A percentile compares a stretch with the other conserved stretches of the same genome.
Conservation (phyloP, 148 eudicot species). For the Rhododendron ferrugineum region DNA sequence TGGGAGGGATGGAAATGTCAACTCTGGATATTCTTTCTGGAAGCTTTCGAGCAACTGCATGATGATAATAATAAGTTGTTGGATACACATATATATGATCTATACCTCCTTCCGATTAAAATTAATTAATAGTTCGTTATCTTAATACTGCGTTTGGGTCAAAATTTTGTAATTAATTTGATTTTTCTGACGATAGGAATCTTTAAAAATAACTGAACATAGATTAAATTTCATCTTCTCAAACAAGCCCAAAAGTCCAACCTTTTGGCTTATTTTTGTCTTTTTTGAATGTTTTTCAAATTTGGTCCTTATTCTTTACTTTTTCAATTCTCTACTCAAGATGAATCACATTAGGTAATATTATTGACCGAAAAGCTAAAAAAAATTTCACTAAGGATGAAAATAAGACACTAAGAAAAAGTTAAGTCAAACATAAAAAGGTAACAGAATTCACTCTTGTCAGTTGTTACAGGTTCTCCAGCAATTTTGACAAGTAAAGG, state of each 20-base stretch:
- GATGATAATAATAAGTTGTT: background rate
- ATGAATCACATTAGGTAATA: background rate
- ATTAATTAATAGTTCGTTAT: background rate
- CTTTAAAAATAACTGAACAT: background rate
- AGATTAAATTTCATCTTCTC: background rate
- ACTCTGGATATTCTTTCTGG: background rate
- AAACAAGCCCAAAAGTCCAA: background rate
- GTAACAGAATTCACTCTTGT: background rate
- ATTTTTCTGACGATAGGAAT: background rate
- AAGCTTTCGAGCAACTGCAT: background rate
- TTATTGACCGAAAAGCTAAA: background rate
- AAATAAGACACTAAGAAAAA: background rate
- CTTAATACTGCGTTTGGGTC: background rate
- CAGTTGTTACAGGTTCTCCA: background rate
- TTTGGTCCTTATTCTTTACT: background rate
- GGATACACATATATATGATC: background rate
- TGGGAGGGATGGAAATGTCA: slow-evolving; percentile 1
- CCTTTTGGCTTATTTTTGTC: background rate
- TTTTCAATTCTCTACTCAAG: background rate
- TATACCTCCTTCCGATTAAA: background rate
- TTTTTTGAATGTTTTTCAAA: background rate
- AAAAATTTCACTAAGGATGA: background rate
- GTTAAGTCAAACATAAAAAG: background rate
- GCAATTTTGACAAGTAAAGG: background rate
- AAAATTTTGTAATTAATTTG: background rate